Conservation (phyloP, 2,329 filamentous ascomycete genomes). For the Canariomyces notabilis region DNA sequence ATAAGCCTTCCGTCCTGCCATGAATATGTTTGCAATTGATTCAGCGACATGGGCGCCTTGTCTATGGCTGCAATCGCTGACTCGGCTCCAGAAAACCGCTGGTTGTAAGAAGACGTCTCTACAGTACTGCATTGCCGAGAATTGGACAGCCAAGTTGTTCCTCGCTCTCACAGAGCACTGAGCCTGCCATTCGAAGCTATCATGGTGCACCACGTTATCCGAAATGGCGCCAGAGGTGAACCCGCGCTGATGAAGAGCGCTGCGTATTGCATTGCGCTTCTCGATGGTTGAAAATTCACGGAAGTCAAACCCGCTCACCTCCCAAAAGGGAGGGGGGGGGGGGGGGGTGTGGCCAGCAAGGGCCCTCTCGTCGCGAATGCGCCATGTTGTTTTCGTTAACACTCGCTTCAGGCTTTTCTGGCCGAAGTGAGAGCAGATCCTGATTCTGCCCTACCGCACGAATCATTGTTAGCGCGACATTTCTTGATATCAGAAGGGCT, state of each 20-base stretch:
- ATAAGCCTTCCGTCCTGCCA: background rate
- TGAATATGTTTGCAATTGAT: background rate
- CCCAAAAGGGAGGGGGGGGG: conserved; percentile 3
- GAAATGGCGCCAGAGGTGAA: background rate
- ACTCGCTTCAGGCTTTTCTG: no score
- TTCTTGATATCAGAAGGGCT: no score
- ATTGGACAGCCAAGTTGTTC: conserved; percentile 2
- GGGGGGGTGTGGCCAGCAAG: no score
- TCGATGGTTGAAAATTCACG: background rate
- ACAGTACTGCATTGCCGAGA: conserved; percentile 1
- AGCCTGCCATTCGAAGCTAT: background rate
- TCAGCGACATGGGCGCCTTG: background rate
- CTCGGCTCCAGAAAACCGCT: background rate
- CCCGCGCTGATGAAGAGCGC: background rate
- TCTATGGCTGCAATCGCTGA: background rate
- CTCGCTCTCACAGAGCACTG: conserved; percentile 12
- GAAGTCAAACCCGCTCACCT: conserved; percentile 8
- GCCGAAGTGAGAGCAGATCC: no score
- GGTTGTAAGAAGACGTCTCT: background rate
- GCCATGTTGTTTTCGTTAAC: no score
- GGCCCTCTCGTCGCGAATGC: no score
- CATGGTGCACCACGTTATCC: no score
- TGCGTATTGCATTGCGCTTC: background rate
- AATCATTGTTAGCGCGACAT: no score
- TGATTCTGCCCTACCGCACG: no score